Evolutionary conservation across 1,139 yeast genomes (phyloP).

Genomic region (Blastobotrys indianensis): DNA sequence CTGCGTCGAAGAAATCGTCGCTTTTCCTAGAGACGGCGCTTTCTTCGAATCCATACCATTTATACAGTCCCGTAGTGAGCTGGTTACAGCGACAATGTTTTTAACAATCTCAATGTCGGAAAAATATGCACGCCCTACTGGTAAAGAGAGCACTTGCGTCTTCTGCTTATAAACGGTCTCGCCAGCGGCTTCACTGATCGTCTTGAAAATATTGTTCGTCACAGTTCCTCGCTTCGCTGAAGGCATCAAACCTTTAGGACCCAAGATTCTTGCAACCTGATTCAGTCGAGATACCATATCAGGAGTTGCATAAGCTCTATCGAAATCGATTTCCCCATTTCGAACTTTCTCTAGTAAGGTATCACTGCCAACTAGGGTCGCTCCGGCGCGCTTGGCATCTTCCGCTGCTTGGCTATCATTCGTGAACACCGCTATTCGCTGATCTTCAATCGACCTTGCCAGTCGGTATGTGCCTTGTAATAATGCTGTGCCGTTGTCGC

Average conservation of each 20-base stretch:
- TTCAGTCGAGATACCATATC: slow-evolving; percentile 61
- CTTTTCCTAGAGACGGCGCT: slow-evolving; percentile 66
- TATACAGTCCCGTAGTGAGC: slow-evolving; percentile 57
- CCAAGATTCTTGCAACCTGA: slow-evolving; percentile 68
- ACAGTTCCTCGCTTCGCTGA: slow-evolving; percentile 82
- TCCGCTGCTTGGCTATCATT: slow-evolving; percentile 47
- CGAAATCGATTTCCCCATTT: slow-evolving; percentile 57
- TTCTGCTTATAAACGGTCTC: slow-evolving; percentile 67
- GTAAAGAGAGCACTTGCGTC: slow-evolving; percentile 49
- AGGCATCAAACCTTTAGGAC: slow-evolving; percentile 91
- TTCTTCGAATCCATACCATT: slow-evolving; percentile 46
- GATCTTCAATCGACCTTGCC: slow-evolving; percentile 67
- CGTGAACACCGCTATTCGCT: slow-evolving; percentile 63
- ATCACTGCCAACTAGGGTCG: slow-evolving; percentile 60
- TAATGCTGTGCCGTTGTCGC: slow-evolving; percentile 75
- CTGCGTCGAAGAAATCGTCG: slow-evolving; percentile 62
- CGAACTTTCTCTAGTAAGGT: slow-evolving; percentile 62
- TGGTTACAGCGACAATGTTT: slow-evolving; percentile 66
- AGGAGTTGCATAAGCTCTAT: slow-evolving; percentile 80
- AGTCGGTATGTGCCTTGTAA: slow-evolving; percentile 66
- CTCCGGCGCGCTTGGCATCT: slow-evolving; percentile 54
- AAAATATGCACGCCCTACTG: slow-evolving; percentile 76
- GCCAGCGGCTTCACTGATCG: slow-evolving; percentile 56
- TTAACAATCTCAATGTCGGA: slow-evolving; percentile 68
- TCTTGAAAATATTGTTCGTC: slow-evolving; percentile 51